phyloP scores from a whole-genome alignment of 768 basidiomycete genomes.

The Russula lepida region DNA sequence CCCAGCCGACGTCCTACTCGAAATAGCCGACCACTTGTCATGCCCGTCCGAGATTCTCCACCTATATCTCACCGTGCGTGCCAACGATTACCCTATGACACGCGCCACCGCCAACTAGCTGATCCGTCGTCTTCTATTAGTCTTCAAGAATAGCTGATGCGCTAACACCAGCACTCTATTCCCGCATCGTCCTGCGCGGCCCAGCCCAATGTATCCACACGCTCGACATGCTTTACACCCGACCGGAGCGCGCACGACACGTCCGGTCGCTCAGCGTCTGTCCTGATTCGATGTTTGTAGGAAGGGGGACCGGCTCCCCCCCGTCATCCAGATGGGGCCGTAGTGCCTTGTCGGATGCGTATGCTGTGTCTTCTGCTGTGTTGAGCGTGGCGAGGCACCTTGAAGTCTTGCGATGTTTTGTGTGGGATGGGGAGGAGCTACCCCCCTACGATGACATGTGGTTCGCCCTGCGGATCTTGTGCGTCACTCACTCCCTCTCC shows the following conservation, averaged over 20 bases:
- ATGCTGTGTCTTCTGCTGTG: conserved; percentile 44
- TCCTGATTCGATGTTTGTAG: conserved; percentile 24
- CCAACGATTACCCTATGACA: background rate
- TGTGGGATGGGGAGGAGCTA: conserved; percentile 61
- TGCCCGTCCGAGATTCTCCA: conserved; percentile 47
- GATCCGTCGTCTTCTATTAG: conserved; percentile 28
- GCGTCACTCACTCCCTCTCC: conserved; percentile 20
- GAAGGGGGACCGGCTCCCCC: background rate
- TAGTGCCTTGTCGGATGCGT: conserved; percentile 28
- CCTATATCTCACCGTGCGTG: conserved; percentile 51
- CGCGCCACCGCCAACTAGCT: no score
- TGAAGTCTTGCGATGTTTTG: conserved; percentile 57
- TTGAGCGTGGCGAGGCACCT: conserved; percentile 40
- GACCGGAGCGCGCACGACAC: conserved; percentile 56
- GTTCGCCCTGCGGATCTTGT: conserved; percentile 65
- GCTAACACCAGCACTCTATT: conserved; percentile 53
- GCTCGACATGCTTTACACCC: conserved; percentile 50
- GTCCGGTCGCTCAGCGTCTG: conserved; percentile 50
- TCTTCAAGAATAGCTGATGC: conserved; percentile 44
- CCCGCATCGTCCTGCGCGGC: conserved; percentile 45
- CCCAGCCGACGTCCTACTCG: conserved; percentile 59
- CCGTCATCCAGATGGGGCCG: conserved; percentile 10
- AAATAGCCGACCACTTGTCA: conserved; percentile 49
- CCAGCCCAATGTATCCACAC: conserved; percentile 54
- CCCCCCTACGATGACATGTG: conserved; percentile 69